These are phyloP conservation scores for Wallacemonas sp. DNA, from an alignment of 208 protist species.

Conservation along the genomic window DNA sequence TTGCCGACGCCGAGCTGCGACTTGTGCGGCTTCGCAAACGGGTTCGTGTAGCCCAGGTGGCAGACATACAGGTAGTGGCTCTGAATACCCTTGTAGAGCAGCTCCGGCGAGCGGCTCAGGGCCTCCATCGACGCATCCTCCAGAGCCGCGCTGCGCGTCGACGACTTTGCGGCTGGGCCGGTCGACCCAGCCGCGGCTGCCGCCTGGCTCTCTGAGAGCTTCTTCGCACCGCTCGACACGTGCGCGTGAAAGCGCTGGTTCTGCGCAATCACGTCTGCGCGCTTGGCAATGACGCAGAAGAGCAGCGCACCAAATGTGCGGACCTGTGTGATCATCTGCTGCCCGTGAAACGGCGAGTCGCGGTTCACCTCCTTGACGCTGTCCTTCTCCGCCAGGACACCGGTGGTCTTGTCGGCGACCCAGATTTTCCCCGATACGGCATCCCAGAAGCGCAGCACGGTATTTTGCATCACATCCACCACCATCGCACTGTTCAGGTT, in stretches of 20 bases:
- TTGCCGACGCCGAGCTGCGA: constrained; percentile 16
- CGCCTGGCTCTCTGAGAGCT: neutral
- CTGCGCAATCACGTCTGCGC: constrained; percentile 3
- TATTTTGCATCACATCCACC: constrained; percentile 30
- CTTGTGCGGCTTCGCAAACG: constrained; percentile 20
- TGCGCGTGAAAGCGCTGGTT: constrained; percentile 1
- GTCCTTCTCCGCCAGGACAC: neutral
- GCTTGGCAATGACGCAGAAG: constrained; percentile 30
- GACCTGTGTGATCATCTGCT: constrained; percentile 29
- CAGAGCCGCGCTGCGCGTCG: too few relatives aligned
- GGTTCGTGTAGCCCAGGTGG: constrained; percentile 33
- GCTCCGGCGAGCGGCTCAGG: constrained; percentile 1
- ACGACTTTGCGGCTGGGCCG: too few relatives aligned
- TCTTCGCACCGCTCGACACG: neutral
- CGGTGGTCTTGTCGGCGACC: constrained; percentile 1
- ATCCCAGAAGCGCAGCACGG: constrained; percentile 17
- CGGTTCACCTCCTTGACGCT: constrained; percentile 7
- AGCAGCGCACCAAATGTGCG: constrained; percentile 37
- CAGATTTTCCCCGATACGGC: constrained; percentile 6
- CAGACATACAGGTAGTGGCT: constrained; percentile 28
- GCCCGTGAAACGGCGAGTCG: constrained; percentile 21
- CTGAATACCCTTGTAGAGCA: constrained; percentile 5
- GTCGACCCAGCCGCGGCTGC: neutral
- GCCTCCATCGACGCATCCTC: constrained; percentile 1
- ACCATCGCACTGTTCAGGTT: constrained; percentile 31